Conservation (phyloP, 768 basidiomycete species). For the Sistotremastrum suecicum region DNA sequence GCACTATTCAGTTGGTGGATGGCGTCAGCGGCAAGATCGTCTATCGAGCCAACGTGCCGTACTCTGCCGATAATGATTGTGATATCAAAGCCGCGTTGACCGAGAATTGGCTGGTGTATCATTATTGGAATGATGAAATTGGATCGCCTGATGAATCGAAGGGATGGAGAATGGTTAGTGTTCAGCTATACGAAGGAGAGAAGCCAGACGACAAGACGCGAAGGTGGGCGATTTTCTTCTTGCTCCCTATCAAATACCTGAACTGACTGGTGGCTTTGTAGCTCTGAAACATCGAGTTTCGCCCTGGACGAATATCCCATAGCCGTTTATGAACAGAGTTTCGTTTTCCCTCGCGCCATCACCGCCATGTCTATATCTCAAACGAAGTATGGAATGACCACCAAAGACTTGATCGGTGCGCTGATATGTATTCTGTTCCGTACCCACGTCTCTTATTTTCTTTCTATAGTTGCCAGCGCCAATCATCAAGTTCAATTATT, state of each 20-base stretch:
- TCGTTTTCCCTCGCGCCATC: conserved; percentile 52
- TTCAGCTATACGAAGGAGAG: conserved; percentile 80
- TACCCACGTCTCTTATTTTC: background rate
- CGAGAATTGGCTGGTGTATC: conserved; percentile 91
- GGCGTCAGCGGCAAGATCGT: conserved; percentile 61
- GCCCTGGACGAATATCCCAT: conserved; percentile 40
- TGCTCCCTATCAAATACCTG: background rate
- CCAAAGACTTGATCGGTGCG: conserved; percentile 76
- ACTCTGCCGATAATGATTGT: conserved; percentile 29
- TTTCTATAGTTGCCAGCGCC: conserved; percentile 52
- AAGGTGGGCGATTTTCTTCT: conserved; percentile 35
- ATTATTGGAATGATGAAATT: conserved; percentile 57
- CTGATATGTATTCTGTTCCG: conserved; percentile 4
- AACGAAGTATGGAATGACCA: conserved; percentile 80
- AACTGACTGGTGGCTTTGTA: conserved; percentile 10
- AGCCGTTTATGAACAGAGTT: conserved; percentile 53
- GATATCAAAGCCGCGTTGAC: conserved; percentile 54
- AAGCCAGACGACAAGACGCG: conserved; percentile 50
- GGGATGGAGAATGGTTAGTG: conserved; percentile 60
- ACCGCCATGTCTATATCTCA: conserved; percentile 59
- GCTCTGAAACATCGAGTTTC: conserved; percentile 35
- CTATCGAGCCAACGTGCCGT: conserved; percentile 48
- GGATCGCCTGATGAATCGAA: conserved; percentile 35
- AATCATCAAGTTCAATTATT: conserved; percentile 64
- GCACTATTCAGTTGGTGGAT: conserved; percentile 71